Evolutionary conservation across 1,284 basidiomycete species (phyloP), one percentile per base, ranked within the genome.

Genomic region (Heterobasidion annosum): DNA sequence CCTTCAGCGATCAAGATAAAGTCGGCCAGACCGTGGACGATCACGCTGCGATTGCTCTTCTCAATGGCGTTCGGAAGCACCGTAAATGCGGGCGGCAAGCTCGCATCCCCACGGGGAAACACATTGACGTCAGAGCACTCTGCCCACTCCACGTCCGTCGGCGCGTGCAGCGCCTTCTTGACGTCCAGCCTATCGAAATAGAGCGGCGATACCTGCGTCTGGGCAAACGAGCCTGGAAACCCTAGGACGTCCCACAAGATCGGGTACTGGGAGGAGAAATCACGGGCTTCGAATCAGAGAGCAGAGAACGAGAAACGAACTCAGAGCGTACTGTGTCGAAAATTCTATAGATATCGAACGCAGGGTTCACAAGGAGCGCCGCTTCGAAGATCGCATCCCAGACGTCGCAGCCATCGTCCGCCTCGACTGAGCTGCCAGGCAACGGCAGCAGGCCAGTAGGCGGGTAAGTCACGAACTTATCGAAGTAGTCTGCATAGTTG

Each of bases 181-280:
- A 91, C 88, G 52, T 90, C 85, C 8, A 65, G 62, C 19, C 81
- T 75, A 67, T 87, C 75, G 63, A 91, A 91, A 70, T 89, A 91
- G 47, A 76, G 50, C 3, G 73, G 73, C 2, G 68, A 62, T 12
- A 63, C 47, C 55, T 75, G 70, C 50, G 75, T 63, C 48, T 87
- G 70, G 2, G 62, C 58, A 69, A 84, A 86, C 0, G 84, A 81
- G 8, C 82, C 85, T 77, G 86, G 86, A 73, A 85, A 87, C 12
- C 85, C 87, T 43, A 90, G 80, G 2, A 88, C 83, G 58, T 90
- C 86, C 84, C 83, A 89, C n/a, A 85, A 69, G 43, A 86, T 69
- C 0, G 78, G 79, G 59, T 70, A 78, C 67, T 19, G 9, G 73
- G 8, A 51, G 32, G 54, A 47, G 54, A 44, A 56, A 37, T 5